Percentiles rank a stretch among this genome's conserved stretches.
phyloP scores from a whole-genome alignment of 2,329 filamentous ascomycete species.

The Phialophora tarda region DNA sequence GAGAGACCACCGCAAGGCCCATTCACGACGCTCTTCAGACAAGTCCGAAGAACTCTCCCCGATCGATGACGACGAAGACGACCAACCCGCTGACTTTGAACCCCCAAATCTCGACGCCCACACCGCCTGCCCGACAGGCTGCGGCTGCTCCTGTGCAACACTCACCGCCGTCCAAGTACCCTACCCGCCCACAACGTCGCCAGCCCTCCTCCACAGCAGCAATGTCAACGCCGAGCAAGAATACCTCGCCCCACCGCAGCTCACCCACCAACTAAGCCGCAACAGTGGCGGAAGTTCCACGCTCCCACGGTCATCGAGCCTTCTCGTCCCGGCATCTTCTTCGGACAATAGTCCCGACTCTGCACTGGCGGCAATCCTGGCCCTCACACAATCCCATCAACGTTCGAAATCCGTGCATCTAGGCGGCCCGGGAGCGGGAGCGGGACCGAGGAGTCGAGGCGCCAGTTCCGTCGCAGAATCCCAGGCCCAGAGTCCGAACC shows the following conservation, averaged over 20 bases:
- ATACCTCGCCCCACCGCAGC: constrained; percentile 2
- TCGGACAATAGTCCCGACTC: constrained; percentile 22
- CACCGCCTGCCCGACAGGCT: constrained; percentile 52
- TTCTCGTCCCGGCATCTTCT: constrained; percentile 11
- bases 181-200: constrained; percentile 38
- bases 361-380: constrained; percentile 34
- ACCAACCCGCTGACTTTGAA: constrained; percentile 33
- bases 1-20: constrained; percentile 1
- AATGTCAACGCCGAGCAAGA: not conserved
- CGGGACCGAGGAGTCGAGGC: not conserved
- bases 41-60: constrained; percentile 27
- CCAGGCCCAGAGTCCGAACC: constrained; percentile 1
- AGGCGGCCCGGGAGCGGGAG: constrained; percentile 5
- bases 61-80: constrained; percentile 14
- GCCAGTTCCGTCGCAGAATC: constrained; percentile 3
- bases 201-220: constrained; percentile 1
- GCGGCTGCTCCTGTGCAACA: constrained; percentile 54
- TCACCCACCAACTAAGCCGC: constrained; percentile 18
- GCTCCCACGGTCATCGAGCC: constrained; percentile 25
- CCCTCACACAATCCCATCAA: constrained; percentile 33
- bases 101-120: constrained; percentile 13
- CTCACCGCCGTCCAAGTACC: constrained; percentile 45
- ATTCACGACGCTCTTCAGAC: constrained; percentile 28
- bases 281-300: constrained; percentile 15
- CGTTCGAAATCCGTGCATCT: constrained; percentile 29